phyloP scores from a whole-genome alignment of 148 eudicot species.

The Dianthus caryophyllus region DNA sequence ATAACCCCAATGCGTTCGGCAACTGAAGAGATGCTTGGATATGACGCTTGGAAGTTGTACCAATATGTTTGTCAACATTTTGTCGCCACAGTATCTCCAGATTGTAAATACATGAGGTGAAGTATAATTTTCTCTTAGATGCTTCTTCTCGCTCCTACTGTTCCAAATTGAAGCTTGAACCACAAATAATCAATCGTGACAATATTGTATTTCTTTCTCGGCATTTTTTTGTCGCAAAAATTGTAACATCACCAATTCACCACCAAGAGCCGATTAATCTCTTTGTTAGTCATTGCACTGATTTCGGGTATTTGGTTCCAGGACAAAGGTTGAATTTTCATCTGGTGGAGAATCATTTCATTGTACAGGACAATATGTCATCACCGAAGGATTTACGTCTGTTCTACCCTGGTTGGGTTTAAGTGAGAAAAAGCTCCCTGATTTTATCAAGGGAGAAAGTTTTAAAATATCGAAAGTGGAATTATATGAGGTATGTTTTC shows the following conservation, averaged over 20 bases:
- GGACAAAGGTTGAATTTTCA: slow-evolving; percentile 73
- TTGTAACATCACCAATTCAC: neutral
- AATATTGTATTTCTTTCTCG: neutral
- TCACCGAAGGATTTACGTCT: slow-evolving; percentile 65
- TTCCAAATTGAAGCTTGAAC: slow-evolving; percentile 7
- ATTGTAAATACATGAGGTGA: slow-evolving; percentile 78
- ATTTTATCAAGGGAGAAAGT: slow-evolving; percentile 66
- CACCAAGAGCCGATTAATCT: neutral
- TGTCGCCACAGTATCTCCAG: slow-evolving; percentile 72
- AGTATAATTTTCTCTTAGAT: neutral
- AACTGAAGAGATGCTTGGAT: slow-evolving; percentile 70
- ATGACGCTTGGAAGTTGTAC: slow-evolving; percentile 86
- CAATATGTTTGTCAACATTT: slow-evolving; percentile 94
- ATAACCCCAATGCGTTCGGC: slow-evolving; percentile 89
- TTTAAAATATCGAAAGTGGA: slow-evolving; percentile 65
- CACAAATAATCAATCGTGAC: neutral
- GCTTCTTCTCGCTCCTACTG: neutral
- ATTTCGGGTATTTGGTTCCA: slow-evolving; percentile 27
- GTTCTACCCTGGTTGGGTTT: slow-evolving; percentile 90
- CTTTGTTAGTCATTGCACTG: slow-evolving; percentile 3
- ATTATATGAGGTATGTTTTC: slow-evolving; percentile 63
- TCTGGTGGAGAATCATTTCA: slow-evolving; percentile 74
- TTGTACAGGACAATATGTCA: slow-evolving; percentile 69
- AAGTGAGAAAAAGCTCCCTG: slow-evolving; percentile 80
- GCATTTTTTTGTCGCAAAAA: neutral